Percentiles rank a stretch among this genome's conserved stretches.
Evolutionary conservation across 1,284 basidiomycete genomes (phyloP).

Genomic region (Fomitiporia mediterranea): DNA sequence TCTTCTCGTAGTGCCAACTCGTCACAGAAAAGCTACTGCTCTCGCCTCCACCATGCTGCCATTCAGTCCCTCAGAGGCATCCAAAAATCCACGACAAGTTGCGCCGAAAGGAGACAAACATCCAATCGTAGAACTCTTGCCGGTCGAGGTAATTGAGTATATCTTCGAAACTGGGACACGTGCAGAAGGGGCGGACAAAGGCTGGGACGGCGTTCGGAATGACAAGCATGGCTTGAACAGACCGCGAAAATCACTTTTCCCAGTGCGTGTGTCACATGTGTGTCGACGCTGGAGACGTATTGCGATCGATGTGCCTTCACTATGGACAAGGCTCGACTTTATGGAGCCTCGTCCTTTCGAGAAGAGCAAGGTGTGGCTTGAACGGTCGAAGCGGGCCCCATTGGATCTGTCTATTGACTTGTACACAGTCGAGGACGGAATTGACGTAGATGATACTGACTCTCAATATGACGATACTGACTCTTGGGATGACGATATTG

Average conservation of each 20-base stretch:
- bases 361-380: slow-evolving; percentile 35
- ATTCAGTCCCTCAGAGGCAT: no score
- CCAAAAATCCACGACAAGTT: slow-evolving; percentile 15
- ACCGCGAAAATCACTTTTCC: no score
- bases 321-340: slow-evolving; percentile 29
- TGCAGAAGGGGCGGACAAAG: slow-evolving; percentile 33
- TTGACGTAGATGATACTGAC: slow-evolving; percentile 17
- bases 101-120: slow-evolving; percentile 27
- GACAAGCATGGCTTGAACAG: no score
- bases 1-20: no score
- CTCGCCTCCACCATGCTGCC: no score
- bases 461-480: slow-evolving; percentile 20
- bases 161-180: slow-evolving; percentile 50
- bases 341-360: slow-evolving; percentile 29
- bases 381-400: slow-evolving; percentile 43
- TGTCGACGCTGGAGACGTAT: slow-evolving; percentile 35
- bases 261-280: slow-evolving; percentile 42
- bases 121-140: slow-evolving; percentile 48
- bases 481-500: no score
- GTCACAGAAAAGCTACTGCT: no score
- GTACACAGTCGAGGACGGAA: no score
- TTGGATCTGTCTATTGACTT: slow-evolving; percentile 36
- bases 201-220: no score
- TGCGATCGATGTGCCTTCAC: slow-evolving; percentile 31
- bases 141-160: slow-evolving; percentile 52